Evolutionary conservation across 768 basidiomycete genomes (phyloP), one percentile per base, ranked within the genome.

Genomic region (Suillus clintonianus): DNA sequence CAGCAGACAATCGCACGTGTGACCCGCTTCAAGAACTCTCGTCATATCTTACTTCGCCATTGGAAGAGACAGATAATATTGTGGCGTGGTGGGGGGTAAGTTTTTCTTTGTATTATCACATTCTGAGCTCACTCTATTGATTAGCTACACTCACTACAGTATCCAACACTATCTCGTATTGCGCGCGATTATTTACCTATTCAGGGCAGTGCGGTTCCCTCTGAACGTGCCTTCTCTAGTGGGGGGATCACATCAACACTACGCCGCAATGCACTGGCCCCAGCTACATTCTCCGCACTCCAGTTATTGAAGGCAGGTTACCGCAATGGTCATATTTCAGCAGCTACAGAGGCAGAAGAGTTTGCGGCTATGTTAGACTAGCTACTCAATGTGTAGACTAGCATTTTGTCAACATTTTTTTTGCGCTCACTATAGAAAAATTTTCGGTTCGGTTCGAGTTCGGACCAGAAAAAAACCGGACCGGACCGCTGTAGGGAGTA

Each of bases 161-260:
- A 76, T 60, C 66, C 61, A 5, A 67, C 64, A 27, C 48, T 67
- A 3, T 22, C 61, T 24, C 22, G 13, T 32, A 67, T 66, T 30
- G 69, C 69, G 13, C 36, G 45, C n/a, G 61, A 69, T 39, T 55
- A 55, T 58, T 62, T 76, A 22, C 60, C 34, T 5, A 47, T 47
- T 47, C 45, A 47, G 13, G 45, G 45, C 6, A 47, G 45, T 13
- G 45, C n/a, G 1, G 68, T 66, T 27, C 55, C 72, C 3, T 72
- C 75, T n/a, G 73, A 78, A 55, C 24, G 64, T 1, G 66, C 65
- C 13, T 78, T 78, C 59, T 76, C 72, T 10, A 69, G 67, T 62
- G 68, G 68, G 30, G 71, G 71, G 0, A 59, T 74, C 30, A 77
- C 69, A 14, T 70, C 63, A 27, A 72, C 70, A 17, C 34, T 59